phyloP scores from a whole-genome alignment of 495 filamentous ascomycete species.

The Neurospora pannonica region DNA sequence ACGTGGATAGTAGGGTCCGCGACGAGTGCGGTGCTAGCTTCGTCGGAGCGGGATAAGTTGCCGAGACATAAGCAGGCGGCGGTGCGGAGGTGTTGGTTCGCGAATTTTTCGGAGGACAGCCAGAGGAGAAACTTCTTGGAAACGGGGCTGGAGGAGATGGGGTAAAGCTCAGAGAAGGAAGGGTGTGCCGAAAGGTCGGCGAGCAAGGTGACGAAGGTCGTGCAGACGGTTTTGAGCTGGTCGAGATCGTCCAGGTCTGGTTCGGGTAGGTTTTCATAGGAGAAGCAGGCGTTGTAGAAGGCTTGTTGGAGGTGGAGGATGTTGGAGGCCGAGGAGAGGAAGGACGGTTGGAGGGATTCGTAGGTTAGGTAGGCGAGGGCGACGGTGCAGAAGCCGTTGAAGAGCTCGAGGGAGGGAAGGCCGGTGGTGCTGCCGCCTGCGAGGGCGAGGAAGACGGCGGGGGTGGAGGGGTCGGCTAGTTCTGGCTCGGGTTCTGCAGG shows the following conservation, averaged over 20 bases:
- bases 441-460: conserved; percentile 24
- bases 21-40: conserved; percentile 49
- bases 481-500: conserved; percentile 27
- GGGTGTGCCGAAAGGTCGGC: conserved; percentile 55
- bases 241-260: conserved; percentile 39
- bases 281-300: conserved; percentile 23
- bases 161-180: conserved; percentile 35
- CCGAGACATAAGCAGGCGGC: conserved; percentile 68
- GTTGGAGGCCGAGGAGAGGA: conserved; percentile 27
- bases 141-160: too few species aligned
- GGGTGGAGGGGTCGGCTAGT: conserved; percentile 23
- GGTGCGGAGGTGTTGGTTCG: conserved; percentile 46
- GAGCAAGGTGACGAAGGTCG: conserved; percentile 46
- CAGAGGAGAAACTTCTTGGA: conserved; percentile 38
- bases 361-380: conserved; percentile 34
- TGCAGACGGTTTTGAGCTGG: conserved; percentile 43
- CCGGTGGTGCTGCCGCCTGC: conserved; percentile 12
- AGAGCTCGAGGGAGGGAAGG: conserved; percentile 24
- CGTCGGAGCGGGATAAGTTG: conserved; percentile 67
- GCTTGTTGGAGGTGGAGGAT: conserved; percentile 22
- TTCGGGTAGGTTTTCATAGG: conserved; percentile 11
- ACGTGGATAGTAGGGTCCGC: conserved; percentile 27
- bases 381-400: conserved; percentile 23
- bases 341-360: conserved; percentile 31
- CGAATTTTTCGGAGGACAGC: conserved; percentile 18